These are phyloP conservation scores for Litsea cubeba DNA, from an alignment of 164 flowering plant genomes.

Conservation along the genomic window DNA sequence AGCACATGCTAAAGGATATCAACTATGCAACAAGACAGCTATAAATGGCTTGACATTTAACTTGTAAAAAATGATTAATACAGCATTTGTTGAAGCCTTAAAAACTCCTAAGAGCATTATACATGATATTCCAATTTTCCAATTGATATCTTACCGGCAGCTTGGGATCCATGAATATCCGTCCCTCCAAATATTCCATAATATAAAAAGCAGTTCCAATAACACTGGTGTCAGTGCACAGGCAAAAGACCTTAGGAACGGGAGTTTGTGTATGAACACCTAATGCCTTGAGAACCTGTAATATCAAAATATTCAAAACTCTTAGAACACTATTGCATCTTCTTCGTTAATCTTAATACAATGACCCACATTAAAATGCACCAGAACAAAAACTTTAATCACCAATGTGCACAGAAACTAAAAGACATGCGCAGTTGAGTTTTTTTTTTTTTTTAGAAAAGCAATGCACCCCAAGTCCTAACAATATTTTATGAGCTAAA, in stretches of 20 bases:
- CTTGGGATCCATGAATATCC: conserved; percentile 66
- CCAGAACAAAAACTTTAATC: neutral
- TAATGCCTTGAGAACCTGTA: conserved; percentile 76
- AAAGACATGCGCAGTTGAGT: neutral
- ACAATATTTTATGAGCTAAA: too few species aligned
- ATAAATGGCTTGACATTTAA: neutral
- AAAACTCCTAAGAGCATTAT: neutral
- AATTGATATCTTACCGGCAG: conserved; percentile 58
- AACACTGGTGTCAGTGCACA: conserved; percentile 69
- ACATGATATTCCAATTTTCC: neutral
- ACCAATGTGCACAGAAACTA: neutral
- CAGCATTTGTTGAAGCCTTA: neutral
- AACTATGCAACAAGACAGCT: too few species aligned
- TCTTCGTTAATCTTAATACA: neutral
- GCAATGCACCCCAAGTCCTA: too few species aligned
- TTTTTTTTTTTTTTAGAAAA: too few species aligned
- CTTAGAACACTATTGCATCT: neutral
- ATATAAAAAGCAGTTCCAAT: conserved; percentile 92
- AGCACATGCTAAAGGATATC: neutral
- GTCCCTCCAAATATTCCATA: conserved; percentile 94
- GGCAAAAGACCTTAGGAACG: conserved; percentile 85
- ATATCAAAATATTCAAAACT: conserved; percentile 3
- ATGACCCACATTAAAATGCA: neutral
- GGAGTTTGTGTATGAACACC: conserved; percentile 68
- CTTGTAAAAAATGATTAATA: too few species aligned